A percentile compares a stretch with the other conserved stretches of the same genome.
These are phyloP conservation scores for Aspergillus alliaceus DNA, from an alignment of 2,329 filamentous ascomycete species.

Conservation along the genomic window DNA sequence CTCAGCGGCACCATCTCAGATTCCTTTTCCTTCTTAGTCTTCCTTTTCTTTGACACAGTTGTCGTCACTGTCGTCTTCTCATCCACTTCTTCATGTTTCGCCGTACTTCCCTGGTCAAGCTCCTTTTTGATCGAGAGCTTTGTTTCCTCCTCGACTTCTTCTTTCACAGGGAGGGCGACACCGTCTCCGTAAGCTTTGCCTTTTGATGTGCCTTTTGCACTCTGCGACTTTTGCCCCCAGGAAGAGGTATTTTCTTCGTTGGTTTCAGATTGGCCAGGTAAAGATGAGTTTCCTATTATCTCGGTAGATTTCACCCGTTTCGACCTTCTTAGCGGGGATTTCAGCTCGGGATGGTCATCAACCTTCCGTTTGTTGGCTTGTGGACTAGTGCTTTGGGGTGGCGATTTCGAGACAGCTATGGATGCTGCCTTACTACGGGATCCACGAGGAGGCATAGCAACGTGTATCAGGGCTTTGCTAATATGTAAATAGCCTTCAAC, in stretches of 20 bases:
- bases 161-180: constrained; percentile 9
- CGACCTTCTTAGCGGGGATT: constrained; percentile 28
- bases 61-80: constrained; percentile 49
- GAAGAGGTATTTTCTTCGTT: neutral
- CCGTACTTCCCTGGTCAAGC: constrained; percentile 7
- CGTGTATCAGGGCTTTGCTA: neutral
- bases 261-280: neutral
- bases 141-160: constrained; percentile 18
- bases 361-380: constrained; percentile 28
- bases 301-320: constrained; percentile 29
- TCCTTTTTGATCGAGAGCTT: neutral
- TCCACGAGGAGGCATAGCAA: constrained; percentile 18
- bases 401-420: constrained; percentile 5
- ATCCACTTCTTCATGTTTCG: constrained; percentile 23
- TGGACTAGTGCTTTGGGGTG: constrained; percentile 8
- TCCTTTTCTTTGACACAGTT: constrained; percentile 45
- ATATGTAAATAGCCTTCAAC: neutral
- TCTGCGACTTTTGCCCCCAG: neutral
- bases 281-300: neutral
- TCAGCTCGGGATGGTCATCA: constrained; percentile 22
- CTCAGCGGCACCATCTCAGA: constrained; percentile 63
- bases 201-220: constrained; percentile 9
- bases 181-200: neutral
- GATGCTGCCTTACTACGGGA: constrained; percentile 14
- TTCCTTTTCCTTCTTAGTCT: constrained; percentile 57